These are phyloP conservation scores for Ceratocystiopsis brevicomis DNA, from an alignment of 2,329 filamentous ascomycete species.

Conservation along the genomic window DNA sequence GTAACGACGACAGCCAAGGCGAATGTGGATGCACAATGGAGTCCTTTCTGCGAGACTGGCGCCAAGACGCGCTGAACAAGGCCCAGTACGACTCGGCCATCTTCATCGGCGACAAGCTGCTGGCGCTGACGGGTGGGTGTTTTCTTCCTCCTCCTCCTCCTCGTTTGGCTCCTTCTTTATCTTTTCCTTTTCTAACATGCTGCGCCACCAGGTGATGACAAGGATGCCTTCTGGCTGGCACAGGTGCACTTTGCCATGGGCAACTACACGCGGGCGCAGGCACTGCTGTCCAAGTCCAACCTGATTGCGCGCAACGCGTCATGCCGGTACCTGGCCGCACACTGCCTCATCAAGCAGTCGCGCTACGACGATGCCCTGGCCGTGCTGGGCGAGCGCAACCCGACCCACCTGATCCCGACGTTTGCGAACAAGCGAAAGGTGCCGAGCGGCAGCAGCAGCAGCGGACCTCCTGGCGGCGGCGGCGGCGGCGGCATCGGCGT, in stretches of 20 bases:
- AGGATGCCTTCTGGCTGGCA: conserved; percentile 94
- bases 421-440: conserved; percentile 48
- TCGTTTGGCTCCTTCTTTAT: no score
- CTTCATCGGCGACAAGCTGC: conserved; percentile 90
- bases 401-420: conserved; percentile 64
- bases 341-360: conserved; percentile 84
- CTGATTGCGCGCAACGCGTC: conserved; percentile 65
- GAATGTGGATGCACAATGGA: conserved; percentile 42
- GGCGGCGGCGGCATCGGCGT: conserved; percentile 1
- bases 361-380: conserved; percentile 76
- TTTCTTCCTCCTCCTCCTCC: no score
- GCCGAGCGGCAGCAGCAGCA: conserved; percentile 15
- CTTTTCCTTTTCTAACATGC: no score
- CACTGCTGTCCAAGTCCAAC: conserved; percentile 68
- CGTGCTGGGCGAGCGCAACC: conserved; percentile 80
- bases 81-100: conserved; percentile 94
- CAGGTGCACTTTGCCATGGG: conserved; percentile 92
- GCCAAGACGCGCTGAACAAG: conserved; percentile 86
- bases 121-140: conserved; percentile 49
- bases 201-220: conserved; percentile 69
- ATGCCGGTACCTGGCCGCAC: conserved; percentile 79
- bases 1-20: no score
- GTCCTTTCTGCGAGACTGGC: conserved; percentile 81
- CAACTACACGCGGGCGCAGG: conserved; percentile 82
- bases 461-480: conserved; percentile 1